Base-by-base conservation (phyloP, 2,329 filamentous ascomycete genomes). In the Chaetomiaceae sp. region DNA sequence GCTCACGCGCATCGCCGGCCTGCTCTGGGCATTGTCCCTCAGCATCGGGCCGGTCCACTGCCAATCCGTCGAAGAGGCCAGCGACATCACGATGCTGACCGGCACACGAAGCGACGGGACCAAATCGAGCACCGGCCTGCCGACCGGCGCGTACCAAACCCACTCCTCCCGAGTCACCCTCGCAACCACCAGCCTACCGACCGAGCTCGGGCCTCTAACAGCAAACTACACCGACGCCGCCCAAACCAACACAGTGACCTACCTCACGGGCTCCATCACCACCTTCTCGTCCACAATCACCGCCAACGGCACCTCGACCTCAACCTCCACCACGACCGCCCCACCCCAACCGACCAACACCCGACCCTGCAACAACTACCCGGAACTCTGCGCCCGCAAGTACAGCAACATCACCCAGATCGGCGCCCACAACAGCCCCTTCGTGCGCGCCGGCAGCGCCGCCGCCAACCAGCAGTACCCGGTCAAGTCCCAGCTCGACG, bases 351-450 rank as follows among this genome's bases (percentile, higher is more conserved):
- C 84, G 1, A 81, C 79, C 42, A 92, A 91, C 68, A 91, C 87
- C 0, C 83, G 83, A 55, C 84, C 88, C 4, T 95, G 89, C 76
- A 95, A 95, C 70, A 83, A 84, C 67, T 83, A 88, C 61, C 71
- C 85, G 22, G 88, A 92, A 69, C 84, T 94, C 63, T 95, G 89
- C 73, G 72, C 71, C 6, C 81, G 88, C 55, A 84, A 82, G 62
- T 95, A 91, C 70, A 83, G 85, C 75, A 91, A 94, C 68, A 85
- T 94, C 69, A 91, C 88, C 53, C 78, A 88, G 63, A 80, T 95
- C 1, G 83, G 81, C 19, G 84, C 85, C 17, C 89, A 95, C 72
- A 95, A 95, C 73, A 89, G 87, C 38, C 88, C 88, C 11, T 95
- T 95, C 66, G 78, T 85, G 37, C 75, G 80, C 8, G 67, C 76